Evolutionary conservation across 2,329 filamentous ascomycete genomes (phyloP).

Genomic region (Falciphora oryzae): DNA sequence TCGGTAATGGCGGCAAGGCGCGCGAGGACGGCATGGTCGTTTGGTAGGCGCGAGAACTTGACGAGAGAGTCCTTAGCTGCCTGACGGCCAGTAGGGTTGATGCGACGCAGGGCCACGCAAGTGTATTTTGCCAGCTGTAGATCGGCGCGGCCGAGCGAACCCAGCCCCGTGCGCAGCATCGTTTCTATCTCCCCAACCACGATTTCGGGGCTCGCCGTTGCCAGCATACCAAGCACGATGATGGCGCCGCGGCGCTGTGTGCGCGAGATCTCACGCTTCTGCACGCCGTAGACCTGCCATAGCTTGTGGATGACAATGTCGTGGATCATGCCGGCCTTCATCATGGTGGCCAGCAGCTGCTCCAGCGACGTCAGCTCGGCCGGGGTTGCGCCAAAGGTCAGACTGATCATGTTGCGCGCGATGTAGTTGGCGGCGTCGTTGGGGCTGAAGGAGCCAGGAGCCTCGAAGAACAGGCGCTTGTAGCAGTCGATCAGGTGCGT

Average conservation of each 20-base stretch:
- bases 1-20: slow-evolving; percentile 81
- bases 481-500: slow-evolving; percentile 96
- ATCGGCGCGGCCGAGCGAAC: slow-evolving; percentile 71
- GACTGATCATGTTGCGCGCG: slow-evolving; percentile 96
- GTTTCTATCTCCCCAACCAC: slow-evolving; percentile 93
- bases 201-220: slow-evolving; percentile 85
- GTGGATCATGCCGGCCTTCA: slow-evolving; percentile 83
- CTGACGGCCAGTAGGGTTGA: slow-evolving; percentile 79
- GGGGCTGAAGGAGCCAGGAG: slow-evolving; percentile 76
- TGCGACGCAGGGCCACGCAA: slow-evolving; percentile 84
- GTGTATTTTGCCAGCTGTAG: slow-evolving; percentile 90
- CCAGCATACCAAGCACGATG: slow-evolving; percentile 95
- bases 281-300: slow-evolving; percentile 96
- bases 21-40: slow-evolving; percentile 82
- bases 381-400: slow-evolving; percentile 91
- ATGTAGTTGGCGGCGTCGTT: slow-evolving; percentile 95
- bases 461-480: slow-evolving; percentile 91
- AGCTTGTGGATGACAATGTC: slow-evolving; percentile 85
- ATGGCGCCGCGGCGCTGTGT: slow-evolving; percentile 89
- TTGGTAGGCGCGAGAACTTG: slow-evolving; percentile 73
- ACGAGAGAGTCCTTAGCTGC: slow-evolving; percentile 60
- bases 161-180: slow-evolving; percentile 86
- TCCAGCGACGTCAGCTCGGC: slow-evolving; percentile 94
- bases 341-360: slow-evolving; percentile 94
- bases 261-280: slow-evolving; percentile 86